Evolutionary conservation across 495 filamentous ascomycete genomes (phyloP).

Genomic region (Pseudoneurospora amorphoporcata): DNA sequence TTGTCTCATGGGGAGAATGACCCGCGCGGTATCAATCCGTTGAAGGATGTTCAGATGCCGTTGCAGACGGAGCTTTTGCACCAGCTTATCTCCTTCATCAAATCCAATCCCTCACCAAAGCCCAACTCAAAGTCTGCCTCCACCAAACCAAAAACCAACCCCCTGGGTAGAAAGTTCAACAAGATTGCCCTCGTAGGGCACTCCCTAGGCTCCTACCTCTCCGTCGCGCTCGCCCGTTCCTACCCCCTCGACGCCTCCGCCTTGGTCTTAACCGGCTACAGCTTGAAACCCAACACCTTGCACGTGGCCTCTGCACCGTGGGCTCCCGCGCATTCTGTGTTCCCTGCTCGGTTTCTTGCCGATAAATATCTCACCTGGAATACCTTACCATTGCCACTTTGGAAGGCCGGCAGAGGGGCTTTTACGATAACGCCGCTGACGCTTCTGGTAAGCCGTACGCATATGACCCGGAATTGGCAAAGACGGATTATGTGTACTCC

Average conservation of each 20-base stretch:
- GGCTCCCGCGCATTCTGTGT: not conserved
- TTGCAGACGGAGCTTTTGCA: slow-evolving; percentile 6
- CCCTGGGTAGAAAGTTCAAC: slow-evolving; percentile 9
- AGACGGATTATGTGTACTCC: not conserved
- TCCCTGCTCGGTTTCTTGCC: not conserved
- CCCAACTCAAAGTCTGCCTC: slow-evolving; percentile 25
- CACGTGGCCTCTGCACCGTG: not conserved
- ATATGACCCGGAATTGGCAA: not conserved
- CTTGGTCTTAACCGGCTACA: slow-evolving; percentile 12
- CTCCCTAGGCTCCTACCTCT: slow-evolving; percentile 18
- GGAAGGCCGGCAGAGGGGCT: not conserved
- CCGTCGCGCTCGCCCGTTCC: slow-evolving; percentile 3
- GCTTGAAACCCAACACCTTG: not conserved
- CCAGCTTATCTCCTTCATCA: not conserved
- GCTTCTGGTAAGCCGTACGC: not conserved
- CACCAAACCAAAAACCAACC: slow-evolving; percentile 49
- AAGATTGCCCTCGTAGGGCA: slow-evolving; percentile 15
- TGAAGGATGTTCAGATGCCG: slow-evolving; percentile 3
- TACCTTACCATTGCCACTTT: not conserved
- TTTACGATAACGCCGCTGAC: not conserved
- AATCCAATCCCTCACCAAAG: not conserved
- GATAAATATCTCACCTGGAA: not conserved
- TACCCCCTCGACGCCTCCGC: slow-evolving; percentile 15
- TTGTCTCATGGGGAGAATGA: slow-evolving; percentile 13
- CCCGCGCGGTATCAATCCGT: slow-evolving; percentile 1